These are phyloP conservation scores for Aspergillus haitiensis DNA, from an alignment of 495 filamentous ascomycete genomes.

Conservation along the genomic window DNA sequence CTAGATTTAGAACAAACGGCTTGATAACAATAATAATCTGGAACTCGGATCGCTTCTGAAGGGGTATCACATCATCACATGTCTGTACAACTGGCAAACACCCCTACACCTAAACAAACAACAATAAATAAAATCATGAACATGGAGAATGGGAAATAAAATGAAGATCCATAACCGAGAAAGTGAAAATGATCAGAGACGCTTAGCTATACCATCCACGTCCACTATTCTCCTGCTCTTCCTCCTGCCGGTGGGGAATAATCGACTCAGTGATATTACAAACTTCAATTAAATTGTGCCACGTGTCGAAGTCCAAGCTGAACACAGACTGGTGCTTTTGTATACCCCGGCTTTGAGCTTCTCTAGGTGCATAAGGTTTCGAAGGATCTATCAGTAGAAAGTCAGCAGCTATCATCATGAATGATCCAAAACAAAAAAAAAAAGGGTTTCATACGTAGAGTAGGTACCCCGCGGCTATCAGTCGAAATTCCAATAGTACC, in stretches of 20 bases:
- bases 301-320: slow-evolving; percentile 77
- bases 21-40: too few relatives aligned
- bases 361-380: slow-evolving; percentile 41
- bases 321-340: slow-evolving; percentile 82
- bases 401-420: slow-evolving; percentile 27
- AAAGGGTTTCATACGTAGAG: slow-evolving; percentile 61
- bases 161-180: background rate
- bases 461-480: slow-evolving; percentile 66
- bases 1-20: too few relatives aligned
- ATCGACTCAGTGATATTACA: slow-evolving; percentile 76
- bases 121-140: slow-evolving; percentile 3
- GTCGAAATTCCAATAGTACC: slow-evolving; percentile 65
- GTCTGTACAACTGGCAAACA: background rate
- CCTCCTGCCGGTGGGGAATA: slow-evolving; percentile 76
- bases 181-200: too few relatives aligned
- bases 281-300: slow-evolving; percentile 69
- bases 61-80: slow-evolving; percentile 1
- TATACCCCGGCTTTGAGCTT: slow-evolving; percentile 49
- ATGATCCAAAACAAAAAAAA: background rate
- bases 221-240: slow-evolving; percentile 51
- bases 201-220: slow-evolving; percentile 75
- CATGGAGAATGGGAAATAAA: background rate
- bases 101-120: background rate
- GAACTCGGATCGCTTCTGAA: background rate
- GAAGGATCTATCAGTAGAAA: slow-evolving; percentile 33